Evolutionary conservation across 2,329 filamentous ascomycete genomes (phyloP).

Genomic region (Lecanoromycetidae sp.): DNA sequence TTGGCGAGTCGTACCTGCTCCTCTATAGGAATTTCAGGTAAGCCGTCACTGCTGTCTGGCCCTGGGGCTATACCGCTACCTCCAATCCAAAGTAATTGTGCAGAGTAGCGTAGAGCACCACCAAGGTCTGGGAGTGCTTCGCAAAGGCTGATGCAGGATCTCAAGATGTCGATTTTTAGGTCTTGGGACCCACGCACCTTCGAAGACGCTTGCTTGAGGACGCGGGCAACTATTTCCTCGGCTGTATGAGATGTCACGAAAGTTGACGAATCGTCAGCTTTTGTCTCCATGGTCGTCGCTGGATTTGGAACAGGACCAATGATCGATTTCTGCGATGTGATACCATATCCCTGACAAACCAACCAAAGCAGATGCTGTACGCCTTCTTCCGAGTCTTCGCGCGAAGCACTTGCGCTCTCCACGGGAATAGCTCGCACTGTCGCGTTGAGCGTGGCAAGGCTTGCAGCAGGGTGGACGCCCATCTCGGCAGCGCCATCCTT

Average conservation of each 20-base stretch:
- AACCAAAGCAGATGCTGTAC: slow-evolving; percentile 31
- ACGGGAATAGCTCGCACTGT: neutral
- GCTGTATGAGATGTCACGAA: slow-evolving; percentile 23
- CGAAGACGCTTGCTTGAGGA: slow-evolving; percentile 34
- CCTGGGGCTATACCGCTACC: slow-evolving; percentile 67
- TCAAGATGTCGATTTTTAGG: slow-evolving; percentile 75
- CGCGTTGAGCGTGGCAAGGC: slow-evolving; percentile 57
- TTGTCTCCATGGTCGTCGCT: neutral
- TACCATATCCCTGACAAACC: slow-evolving; percentile 32
- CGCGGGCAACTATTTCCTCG: slow-evolving; percentile 31
- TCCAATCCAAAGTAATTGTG: slow-evolving; percentile 68
- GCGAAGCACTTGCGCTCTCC: slow-evolving; percentile 23
- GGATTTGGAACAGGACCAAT: neutral
- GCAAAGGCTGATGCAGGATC: slow-evolving; percentile 84
- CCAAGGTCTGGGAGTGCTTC: slow-evolving; percentile 87
- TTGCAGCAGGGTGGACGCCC: slow-evolving; percentile 86
- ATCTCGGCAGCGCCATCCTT: slow-evolving; percentile 92
- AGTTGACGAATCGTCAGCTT: slow-evolving; percentile 9
- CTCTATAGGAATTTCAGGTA: slow-evolving; percentile 60
- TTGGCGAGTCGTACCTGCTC: slow-evolving; percentile 76
- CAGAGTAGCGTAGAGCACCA: slow-evolving; percentile 78
- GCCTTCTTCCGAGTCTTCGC: slow-evolving; percentile 25
- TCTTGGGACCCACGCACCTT: slow-evolving; percentile 60
- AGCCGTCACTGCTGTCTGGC: slow-evolving; percentile 53
- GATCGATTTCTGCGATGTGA: slow-evolving; percentile 18